phyloP scores from a whole-genome alignment of 73 alveolate species.

The Tetrahymena thermophila region DNA sequence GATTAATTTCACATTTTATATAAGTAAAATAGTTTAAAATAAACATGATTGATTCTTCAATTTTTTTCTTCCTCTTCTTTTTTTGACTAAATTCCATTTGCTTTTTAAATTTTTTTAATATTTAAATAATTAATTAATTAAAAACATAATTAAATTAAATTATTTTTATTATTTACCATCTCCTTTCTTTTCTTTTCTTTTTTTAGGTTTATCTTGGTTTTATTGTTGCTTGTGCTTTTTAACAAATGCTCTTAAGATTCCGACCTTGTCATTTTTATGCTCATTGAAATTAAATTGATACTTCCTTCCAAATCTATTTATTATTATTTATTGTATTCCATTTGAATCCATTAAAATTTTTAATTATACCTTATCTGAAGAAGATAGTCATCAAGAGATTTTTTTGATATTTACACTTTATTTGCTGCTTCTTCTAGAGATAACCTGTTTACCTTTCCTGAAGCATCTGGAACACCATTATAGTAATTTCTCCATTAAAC shows the following conservation, averaged over 20 bases:
- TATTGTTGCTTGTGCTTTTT: slow-evolving; percentile 58
- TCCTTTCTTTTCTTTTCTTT: neutral
- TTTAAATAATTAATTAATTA: neutral
- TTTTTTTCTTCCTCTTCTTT: neutral
- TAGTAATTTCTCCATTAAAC: slow-evolving; percentile 94
- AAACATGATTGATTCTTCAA: neutral
- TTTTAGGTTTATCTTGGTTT: neutral
- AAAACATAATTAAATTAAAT: no score
- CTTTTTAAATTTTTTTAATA: neutral
- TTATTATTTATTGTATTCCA: slow-evolving; percentile 7
- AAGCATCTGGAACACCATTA: slow-evolving; percentile 73
- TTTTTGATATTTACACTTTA: slow-evolving; percentile 80
- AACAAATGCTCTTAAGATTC: slow-evolving; percentile 89
- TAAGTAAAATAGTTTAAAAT: neutral
- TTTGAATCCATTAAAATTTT: neutral
- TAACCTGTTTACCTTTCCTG: slow-evolving; percentile 50
- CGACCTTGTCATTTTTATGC: slow-evolving; percentile 93
- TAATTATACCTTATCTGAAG: slow-evolving; percentile 33
- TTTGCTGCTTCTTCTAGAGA: slow-evolving; percentile 92
- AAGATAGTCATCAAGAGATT: slow-evolving; percentile 88
- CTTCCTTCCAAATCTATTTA: slow-evolving; percentile 71
- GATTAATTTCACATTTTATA: no score
- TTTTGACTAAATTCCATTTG: neutral
- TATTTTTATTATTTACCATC: neutral
- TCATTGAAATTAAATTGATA: slow-evolving; percentile 94